A percentile compares a stretch with the other conserved stretches of the same genome.
Conservation (phyloP, 2,329 filamentous ascomycete genomes). For the Stagonosporopsis rhizophila region DNA sequence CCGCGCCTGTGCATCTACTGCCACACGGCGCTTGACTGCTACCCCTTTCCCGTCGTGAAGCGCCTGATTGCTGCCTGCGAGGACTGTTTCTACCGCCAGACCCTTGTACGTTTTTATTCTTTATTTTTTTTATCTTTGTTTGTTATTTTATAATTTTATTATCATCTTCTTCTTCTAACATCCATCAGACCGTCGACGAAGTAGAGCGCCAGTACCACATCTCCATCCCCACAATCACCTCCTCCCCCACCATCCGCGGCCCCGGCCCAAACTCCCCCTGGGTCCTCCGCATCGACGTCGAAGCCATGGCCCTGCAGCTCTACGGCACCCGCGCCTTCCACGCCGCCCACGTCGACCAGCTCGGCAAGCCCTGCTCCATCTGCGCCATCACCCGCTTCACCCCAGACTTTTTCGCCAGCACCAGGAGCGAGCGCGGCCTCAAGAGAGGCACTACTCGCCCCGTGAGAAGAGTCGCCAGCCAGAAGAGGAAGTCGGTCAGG, state of each 20-base stretch:
- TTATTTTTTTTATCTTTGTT: too few relatives aligned
- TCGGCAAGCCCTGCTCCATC: constrained; percentile 33
- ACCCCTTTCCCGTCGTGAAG: constrained; percentile 32
- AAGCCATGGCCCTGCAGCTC: constrained; percentile 36
- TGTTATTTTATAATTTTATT: too few relatives aligned
- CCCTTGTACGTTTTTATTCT: constrained; percentile 27
- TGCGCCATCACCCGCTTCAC: constrained; percentile 30
- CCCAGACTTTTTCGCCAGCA: not conserved
- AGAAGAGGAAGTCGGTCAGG: constrained; percentile 6
- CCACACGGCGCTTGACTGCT: constrained; percentile 28
- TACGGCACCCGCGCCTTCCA: constrained; percentile 43
- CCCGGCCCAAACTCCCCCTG: constrained; percentile 23
- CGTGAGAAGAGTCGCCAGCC: not conserved
- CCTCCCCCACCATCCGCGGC: constrained; percentile 28
- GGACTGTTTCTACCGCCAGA: constrained; percentile 42
- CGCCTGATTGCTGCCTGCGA: constrained; percentile 31
- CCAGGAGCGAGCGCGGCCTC: constrained; percentile 6
- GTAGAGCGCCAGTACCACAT: constrained; percentile 41
- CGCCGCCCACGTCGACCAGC: constrained; percentile 28
- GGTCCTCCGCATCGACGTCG: constrained; percentile 41
- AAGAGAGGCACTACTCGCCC: constrained; percentile 13
- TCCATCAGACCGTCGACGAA: constrained; percentile 40
- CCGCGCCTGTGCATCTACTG: constrained; percentile 41
- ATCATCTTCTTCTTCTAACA: too few relatives aligned
- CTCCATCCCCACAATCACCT: constrained; percentile 20